Conservation (phyloP, 2,329 filamentous ascomycete genomes). For the Didymella keratinophila region DNA sequence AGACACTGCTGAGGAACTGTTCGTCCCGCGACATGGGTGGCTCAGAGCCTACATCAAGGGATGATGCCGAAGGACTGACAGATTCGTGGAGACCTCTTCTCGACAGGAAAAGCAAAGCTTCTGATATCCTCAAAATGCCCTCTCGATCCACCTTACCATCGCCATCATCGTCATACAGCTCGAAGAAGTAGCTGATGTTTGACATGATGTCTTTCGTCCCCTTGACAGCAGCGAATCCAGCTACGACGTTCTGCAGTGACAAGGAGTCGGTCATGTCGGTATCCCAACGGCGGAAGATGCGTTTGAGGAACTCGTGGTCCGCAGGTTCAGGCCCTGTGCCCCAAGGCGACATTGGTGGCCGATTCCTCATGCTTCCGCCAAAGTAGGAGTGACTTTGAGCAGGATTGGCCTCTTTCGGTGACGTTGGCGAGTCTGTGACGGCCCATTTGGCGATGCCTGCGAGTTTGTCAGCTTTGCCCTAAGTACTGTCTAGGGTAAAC, state of each 20-base stretch:
- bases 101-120: slow-evolving; percentile 91
- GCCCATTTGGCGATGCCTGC: slow-evolving; percentile 87
- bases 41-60: slow-evolving; percentile 57
- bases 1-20: slow-evolving; percentile 89
- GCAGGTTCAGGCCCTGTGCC: slow-evolving; percentile 74
- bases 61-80: slow-evolving; percentile 70
- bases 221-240: slow-evolving; percentile 88
- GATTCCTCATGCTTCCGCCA: slow-evolving; percentile 52
- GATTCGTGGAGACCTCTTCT: slow-evolving; percentile 83
- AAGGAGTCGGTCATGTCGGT: slow-evolving; percentile 77
- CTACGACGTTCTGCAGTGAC: slow-evolving; percentile 89
- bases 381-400: slow-evolving; percentile 66
- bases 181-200: slow-evolving; percentile 96
- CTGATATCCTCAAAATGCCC: slow-evolving; percentile 92
- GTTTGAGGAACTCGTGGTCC: slow-evolving; percentile 92
- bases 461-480: background rate
- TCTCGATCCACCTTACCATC: slow-evolving; percentile 94
- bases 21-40: slow-evolving; percentile 72
- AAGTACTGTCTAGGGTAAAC: fast-evolving
- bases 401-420: slow-evolving; percentile 61
- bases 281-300: slow-evolving; percentile 90
- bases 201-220: slow-evolving; percentile 96
- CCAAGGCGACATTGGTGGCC: slow-evolving; percentile 61
- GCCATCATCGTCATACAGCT: slow-evolving; percentile 91
- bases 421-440: slow-evolving; percentile 80